phyloP scores from a whole-genome alignment of 2,329 filamentous ascomycete species.

The Xylaria multiplex region DNA sequence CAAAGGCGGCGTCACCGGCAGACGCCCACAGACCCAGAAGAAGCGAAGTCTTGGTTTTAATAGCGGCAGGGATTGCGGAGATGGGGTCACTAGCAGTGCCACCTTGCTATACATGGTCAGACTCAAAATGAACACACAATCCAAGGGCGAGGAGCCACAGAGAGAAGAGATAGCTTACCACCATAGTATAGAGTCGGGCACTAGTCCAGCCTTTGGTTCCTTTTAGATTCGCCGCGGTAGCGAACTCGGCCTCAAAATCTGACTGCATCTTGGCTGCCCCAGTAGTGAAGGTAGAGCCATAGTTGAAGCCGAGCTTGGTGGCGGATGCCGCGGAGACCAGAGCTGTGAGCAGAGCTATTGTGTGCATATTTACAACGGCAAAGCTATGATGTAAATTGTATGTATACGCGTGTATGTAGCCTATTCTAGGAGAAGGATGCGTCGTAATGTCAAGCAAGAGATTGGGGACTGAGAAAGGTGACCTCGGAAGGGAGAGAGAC shows the following conservation, averaged over 20 bases:
- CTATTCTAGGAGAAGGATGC: neutral
- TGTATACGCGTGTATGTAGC: neutral
- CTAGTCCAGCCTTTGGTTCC: constrained; percentile 74
- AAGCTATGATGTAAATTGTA: neutral
- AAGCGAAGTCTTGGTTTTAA: constrained; percentile 79
- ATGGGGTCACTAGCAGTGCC: constrained; percentile 67
- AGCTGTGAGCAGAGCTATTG: constrained; percentile 45
- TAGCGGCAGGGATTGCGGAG: constrained; percentile 75
- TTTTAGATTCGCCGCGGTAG: constrained; percentile 68
- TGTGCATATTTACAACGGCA: constrained; percentile 40
- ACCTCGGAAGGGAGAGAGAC: neutral
- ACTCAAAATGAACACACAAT: neutral
- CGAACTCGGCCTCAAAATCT: constrained; percentile 78
- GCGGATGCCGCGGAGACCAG: constrained; percentile 54
- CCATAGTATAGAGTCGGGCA: constrained; percentile 79
- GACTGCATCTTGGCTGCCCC: constrained; percentile 67
- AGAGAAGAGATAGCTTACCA: constrained; percentile 54
- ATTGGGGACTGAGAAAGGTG: neutral
- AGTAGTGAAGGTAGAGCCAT: constrained; percentile 70
- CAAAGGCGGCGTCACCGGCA: constrained; percentile 68
- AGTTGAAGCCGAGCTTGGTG: constrained; percentile 75
- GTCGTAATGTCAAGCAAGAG: neutral
- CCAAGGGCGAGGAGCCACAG: neutral
- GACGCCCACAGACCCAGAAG: constrained; percentile 88
- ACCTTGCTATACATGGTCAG: constrained; percentile 60